A percentile compares a stretch with the other conserved stretches of the same genome.
Conservation (phyloP, 139 green algal species). For the Coccomyxa sp. region DNA sequence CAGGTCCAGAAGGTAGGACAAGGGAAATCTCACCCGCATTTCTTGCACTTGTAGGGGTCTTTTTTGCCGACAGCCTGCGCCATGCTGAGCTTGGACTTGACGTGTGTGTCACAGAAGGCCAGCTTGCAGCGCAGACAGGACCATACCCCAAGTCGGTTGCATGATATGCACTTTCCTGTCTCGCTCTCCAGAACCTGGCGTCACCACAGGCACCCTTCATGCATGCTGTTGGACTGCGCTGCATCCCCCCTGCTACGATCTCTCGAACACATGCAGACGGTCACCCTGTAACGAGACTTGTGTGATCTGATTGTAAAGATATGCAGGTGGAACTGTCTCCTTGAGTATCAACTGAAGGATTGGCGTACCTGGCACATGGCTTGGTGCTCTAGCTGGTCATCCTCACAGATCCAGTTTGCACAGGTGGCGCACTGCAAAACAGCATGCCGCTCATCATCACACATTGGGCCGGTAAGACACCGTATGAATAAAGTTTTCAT, state of each 20-base stretch:
- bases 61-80: slow-evolving; percentile 4
- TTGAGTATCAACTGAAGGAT: slow-evolving; percentile 20
- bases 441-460: not conserved
- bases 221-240: too few relatives aligned
- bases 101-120: slow-evolving; percentile 29
- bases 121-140: slow-evolving; percentile 31
- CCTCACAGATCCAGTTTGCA: slow-evolving; percentile 35
- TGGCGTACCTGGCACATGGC: slow-evolving; percentile 28
- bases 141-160: slow-evolving; percentile 26
- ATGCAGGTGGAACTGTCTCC: not conserved
- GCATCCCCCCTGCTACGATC: too few relatives aligned
- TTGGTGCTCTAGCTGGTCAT: slow-evolving; percentile 35
- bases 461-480: not conserved
- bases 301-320: too few relatives aligned
- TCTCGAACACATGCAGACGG: too few relatives aligned
- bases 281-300: too few relatives aligned
- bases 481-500: too few relatives aligned
- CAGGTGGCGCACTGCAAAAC: slow-evolving; percentile 16
- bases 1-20: not conserved
- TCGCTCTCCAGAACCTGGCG: not conserved
- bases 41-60: slow-evolving; percentile 30
- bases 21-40: not conserved
- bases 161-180: slow-evolving; percentile 10
- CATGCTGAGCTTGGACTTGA: slow-evolving; percentile 24
- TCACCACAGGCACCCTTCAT: not conserved